Evolutionary conservation across 345 rosid genomes (phyloP).

Genomic region (Toxicodendron radicans): DNA sequence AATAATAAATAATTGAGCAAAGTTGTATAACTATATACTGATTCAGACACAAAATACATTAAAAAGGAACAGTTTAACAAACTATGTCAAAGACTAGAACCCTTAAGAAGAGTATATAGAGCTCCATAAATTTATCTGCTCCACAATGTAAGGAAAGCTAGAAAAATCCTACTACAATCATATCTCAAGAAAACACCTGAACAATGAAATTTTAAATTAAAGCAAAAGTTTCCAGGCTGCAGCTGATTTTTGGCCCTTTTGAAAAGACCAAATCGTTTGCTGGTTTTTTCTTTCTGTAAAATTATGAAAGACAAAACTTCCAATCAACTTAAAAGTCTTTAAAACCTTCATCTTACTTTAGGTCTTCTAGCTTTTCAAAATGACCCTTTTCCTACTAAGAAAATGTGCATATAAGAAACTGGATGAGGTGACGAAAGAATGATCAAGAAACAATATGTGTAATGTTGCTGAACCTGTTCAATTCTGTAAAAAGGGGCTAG

Average conservation of each 20-base stretch:
- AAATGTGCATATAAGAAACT: constrained; percentile 2
- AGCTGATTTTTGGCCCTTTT: background rate
- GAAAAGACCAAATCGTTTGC: background rate
- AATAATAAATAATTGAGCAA: background rate
- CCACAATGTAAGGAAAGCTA: background rate
- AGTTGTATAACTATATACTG: background rate
- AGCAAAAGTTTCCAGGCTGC: background rate
- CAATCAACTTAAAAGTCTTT: background rate
- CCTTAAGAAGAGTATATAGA: background rate
- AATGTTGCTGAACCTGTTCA: constrained; percentile 64
- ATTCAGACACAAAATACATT: background rate
- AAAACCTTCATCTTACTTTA: background rate
- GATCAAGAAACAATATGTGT: constrained; percentile 9
- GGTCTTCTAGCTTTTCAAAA: background rate
- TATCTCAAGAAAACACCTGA: background rate
- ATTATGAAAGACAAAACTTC: background rate
- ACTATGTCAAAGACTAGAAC: constrained; percentile 6
- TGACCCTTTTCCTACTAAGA: background rate
- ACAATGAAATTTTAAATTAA: background rate
- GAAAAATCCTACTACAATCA: background rate
- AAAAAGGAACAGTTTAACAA: background rate
- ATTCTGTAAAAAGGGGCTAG: constrained; percentile 96
- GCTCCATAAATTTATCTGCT: background rate
- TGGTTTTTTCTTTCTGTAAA: background rate
- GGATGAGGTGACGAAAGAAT: background rate